Evolutionary conservation across 2,329 filamentous ascomycete species (phyloP).

Genomic region (Penicillium frequentans): DNA sequence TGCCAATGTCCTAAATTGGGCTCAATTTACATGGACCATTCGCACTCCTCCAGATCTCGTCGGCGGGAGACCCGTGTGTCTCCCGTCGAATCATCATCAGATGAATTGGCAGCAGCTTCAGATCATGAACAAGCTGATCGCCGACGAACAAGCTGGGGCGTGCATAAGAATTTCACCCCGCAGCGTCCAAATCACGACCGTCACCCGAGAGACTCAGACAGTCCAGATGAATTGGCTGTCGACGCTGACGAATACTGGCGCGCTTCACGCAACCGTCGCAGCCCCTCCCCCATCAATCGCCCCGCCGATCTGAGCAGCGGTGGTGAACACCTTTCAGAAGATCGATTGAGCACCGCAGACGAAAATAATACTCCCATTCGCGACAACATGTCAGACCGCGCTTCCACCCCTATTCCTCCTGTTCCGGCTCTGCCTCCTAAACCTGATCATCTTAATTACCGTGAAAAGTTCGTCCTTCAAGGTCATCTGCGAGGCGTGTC

Average conservation of each 20-base stretch:
- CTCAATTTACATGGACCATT: conserved; percentile 25
- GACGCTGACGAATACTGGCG: conserved; percentile 40
- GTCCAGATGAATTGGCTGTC: conserved; percentile 48
- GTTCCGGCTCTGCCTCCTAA: conserved; percentile 47
- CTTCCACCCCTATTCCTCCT: conserved; percentile 38
- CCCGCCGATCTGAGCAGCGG: conserved; percentile 9
- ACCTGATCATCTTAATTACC: conserved; percentile 65
- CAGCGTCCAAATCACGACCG: conserved; percentile 28
- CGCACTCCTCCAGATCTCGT: conserved; percentile 27
- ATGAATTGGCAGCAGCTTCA: conserved; percentile 40
- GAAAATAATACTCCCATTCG: conserved; percentile 10
- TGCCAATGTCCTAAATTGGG: neutral
- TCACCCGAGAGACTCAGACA: conserved; percentile 36
- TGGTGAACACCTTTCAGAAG: conserved; percentile 20
- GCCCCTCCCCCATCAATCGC: conserved; percentile 22
- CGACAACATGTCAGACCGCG: conserved; percentile 29
- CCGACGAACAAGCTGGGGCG: conserved; percentile 37
- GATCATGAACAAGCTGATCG: conserved; percentile 37
- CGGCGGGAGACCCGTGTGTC: conserved; percentile 30
- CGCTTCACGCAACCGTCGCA: conserved; percentile 24
- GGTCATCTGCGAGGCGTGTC: conserved; percentile 80
- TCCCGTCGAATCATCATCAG: conserved; percentile 38
- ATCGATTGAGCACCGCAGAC: conserved; percentile 17
- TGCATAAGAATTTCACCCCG: conserved; percentile 31
- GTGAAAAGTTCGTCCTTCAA: conserved; percentile 66